A percentile compares a stretch with the other conserved stretches of the same genome.
phyloP scores from a whole-genome alignment of 192 early-diverging fungal genomes.

The Martensiomyces pterosporus region DNA sequence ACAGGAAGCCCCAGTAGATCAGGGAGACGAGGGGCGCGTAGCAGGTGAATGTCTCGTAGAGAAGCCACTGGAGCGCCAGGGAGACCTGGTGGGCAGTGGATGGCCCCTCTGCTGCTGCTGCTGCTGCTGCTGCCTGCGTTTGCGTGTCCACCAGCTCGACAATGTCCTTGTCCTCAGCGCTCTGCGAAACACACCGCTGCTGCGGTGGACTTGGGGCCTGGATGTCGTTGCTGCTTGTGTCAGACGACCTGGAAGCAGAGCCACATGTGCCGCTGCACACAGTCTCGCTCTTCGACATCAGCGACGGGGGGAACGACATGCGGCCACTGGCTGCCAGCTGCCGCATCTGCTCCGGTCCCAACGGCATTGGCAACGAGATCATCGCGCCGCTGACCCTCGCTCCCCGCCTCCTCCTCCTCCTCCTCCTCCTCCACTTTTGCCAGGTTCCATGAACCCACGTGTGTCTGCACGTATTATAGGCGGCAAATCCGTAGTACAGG shows the following conservation, averaged over 20 bases:
- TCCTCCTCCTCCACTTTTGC: neutral
- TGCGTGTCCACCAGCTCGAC: too few relatives aligned
- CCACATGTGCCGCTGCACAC: too few relatives aligned
- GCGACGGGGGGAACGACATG: neutral
- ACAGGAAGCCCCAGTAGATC: conserved; percentile 40
- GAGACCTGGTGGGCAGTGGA: conserved; percentile 10
- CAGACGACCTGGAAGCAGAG: too few relatives aligned
- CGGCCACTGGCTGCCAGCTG: neutral
- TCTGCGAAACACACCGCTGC: too few relatives aligned
- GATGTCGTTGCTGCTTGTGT: too few relatives aligned
- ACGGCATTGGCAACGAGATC: neutral
- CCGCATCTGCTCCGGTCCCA: conserved; percentile 2
- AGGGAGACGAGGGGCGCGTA: conserved; percentile 40
- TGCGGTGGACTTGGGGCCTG: too few relatives aligned
- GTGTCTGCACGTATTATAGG: conserved; percentile 21
- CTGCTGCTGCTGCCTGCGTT: too few relatives aligned
- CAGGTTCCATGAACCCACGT: neutral
- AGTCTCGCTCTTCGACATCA: too few relatives aligned
- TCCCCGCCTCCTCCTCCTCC: neutral
- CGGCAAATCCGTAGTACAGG: conserved; percentile 32
- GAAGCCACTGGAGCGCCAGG: conserved; percentile 38
- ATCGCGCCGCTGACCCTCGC: neutral
- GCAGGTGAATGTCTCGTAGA: conserved; percentile 45
- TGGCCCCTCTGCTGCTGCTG: neutral
- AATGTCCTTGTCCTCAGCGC: conserved; percentile 4